phyloP scores from a whole-genome alignment of 2,329 filamentous ascomycete species.

The Mycosphaerelloides madeirae region DNA sequence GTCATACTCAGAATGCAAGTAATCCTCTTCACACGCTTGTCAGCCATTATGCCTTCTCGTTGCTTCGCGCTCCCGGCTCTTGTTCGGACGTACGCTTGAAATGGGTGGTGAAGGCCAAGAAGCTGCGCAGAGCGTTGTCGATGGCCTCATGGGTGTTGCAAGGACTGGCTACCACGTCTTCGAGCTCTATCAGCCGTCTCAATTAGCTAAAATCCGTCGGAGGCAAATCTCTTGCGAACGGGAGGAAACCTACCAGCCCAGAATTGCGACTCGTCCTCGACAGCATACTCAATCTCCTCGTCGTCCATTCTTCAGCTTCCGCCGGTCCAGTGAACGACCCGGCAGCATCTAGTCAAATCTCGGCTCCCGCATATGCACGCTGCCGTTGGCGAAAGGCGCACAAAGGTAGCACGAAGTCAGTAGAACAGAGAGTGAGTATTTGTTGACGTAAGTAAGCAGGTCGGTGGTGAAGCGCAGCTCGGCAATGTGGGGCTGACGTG shows the following conservation, averaged over 20 bases:
- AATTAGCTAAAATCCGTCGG: neutral
- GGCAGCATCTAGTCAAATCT: too few species aligned
- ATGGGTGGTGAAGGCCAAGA: conserved; percentile 70
- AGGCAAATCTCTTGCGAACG: neutral
- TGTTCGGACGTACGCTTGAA: conserved; percentile 55
- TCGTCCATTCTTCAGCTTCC: neutral
- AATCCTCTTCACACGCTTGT: conserved; percentile 51
- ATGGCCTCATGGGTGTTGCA: conserved; percentile 63
- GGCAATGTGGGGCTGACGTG: too few species aligned
- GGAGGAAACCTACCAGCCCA: neutral
- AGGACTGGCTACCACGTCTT: conserved; percentile 57
- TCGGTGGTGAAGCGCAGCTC: too few species aligned
- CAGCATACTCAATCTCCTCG: neutral
- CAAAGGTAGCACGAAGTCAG: too few species aligned
- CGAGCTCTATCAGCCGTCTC: conserved; percentile 52
- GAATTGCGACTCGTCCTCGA: neutral
- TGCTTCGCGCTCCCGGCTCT: conserved; percentile 1
- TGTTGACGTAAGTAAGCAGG: too few species aligned
- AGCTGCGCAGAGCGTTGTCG: conserved; percentile 80
- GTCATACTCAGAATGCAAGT: conserved; percentile 71
- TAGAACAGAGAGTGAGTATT: too few species aligned
- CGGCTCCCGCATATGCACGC: too few species aligned
- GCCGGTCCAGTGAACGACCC: neutral
- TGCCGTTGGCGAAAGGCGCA: too few species aligned
- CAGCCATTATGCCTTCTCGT: conserved; percentile 9